These are phyloP conservation scores for Talaromyces stipitatus DNA, from an alignment of 495 filamentous ascomycete genomes.

Conservation along the genomic window DNA sequence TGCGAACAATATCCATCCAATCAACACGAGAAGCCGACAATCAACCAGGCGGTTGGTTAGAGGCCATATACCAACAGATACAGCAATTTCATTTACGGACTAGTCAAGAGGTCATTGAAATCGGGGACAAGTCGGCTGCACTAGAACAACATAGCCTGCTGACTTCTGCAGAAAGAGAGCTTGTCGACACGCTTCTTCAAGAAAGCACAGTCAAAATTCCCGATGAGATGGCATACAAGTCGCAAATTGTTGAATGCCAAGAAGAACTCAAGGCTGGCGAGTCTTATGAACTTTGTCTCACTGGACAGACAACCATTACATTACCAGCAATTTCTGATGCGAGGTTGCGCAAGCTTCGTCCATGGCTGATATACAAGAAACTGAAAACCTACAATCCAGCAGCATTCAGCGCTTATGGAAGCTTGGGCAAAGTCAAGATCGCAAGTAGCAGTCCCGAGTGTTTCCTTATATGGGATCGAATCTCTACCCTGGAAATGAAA, in stretches of 20 bases:
- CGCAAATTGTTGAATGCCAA: conserved; percentile 62
- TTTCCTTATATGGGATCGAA: conserved; percentile 66
- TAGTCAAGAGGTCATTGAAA: neutral
- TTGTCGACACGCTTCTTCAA: conserved; percentile 26
- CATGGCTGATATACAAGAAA: conserved; percentile 65
- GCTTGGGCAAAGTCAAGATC: conserved; percentile 60
- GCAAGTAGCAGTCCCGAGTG: conserved; percentile 87
- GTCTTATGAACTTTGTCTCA: conserved; percentile 92
- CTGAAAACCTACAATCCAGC: conserved; percentile 72
- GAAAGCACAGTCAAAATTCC: conserved; percentile 33
- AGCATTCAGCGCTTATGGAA: conserved; percentile 76
- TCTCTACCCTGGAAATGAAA: conserved; percentile 39
- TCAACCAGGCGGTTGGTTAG: conserved; percentile 28
- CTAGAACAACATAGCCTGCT: neutral
- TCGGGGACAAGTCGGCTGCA: neutral
- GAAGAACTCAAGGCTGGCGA: conserved; percentile 66
- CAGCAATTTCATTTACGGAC: conserved; percentile 6
- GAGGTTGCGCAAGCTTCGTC: conserved; percentile 19
- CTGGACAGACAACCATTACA: conserved; percentile 61
- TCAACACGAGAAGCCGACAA: conserved; percentile 35
- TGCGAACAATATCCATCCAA: conserved; percentile 58
- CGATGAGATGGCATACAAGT: conserved; percentile 47
- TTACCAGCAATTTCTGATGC: conserved; percentile 20
- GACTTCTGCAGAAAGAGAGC: conserved; percentile 11
- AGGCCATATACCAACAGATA: conserved; percentile 17